phyloP scores from a whole-genome alignment of 768 basidiomycete species.

The Sutorius australiensis region DNA sequence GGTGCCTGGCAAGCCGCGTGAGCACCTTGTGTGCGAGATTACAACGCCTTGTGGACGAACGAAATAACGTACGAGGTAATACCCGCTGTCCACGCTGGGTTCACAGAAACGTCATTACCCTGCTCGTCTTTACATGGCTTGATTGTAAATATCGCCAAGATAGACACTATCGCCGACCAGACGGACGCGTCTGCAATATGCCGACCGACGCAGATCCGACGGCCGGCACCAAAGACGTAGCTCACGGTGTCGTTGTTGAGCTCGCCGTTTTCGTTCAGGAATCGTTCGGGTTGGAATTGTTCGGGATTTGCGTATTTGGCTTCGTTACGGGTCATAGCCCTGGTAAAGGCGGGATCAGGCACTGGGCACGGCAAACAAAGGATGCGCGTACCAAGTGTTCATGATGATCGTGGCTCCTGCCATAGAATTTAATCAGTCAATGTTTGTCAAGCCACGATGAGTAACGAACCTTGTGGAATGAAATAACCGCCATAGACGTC shows the following conservation, averaged over 20 bases:
- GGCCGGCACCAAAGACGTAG: slow-evolving; percentile 36
- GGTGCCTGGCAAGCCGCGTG: slow-evolving; percentile 16
- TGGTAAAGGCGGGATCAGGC: slow-evolving; percentile 1
- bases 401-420: slow-evolving; percentile 29
- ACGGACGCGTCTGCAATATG: slow-evolving; percentile 41
- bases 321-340: slow-evolving; percentile 35
- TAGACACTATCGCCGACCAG: slow-evolving; percentile 33
- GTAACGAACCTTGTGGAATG: slow-evolving; percentile 48
- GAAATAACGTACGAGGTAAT: slow-evolving; percentile 25
- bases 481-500: slow-evolving; percentile 47
- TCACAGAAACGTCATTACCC: slow-evolving; percentile 21
- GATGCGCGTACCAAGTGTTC: slow-evolving; percentile 22
- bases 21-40: neutral
- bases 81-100: slow-evolving; percentile 23
- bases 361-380: neutral
- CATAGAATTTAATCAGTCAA: neutral
- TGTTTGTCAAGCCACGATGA: too few relatives aligned
- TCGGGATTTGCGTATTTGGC: slow-evolving; percentile 32
- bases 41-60: neutral
- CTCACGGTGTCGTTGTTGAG: slow-evolving; percentile 29
- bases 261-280: slow-evolving; percentile 20
- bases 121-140: slow-evolving; percentile 24
- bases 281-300: slow-evolving; percentile 36
- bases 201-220: slow-evolving; percentile 39
- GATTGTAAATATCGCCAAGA: slow-evolving; percentile 36